phyloP scores from a whole-genome alignment of 169 alveolate genomes.

The Plasmodium adleri region DNA sequence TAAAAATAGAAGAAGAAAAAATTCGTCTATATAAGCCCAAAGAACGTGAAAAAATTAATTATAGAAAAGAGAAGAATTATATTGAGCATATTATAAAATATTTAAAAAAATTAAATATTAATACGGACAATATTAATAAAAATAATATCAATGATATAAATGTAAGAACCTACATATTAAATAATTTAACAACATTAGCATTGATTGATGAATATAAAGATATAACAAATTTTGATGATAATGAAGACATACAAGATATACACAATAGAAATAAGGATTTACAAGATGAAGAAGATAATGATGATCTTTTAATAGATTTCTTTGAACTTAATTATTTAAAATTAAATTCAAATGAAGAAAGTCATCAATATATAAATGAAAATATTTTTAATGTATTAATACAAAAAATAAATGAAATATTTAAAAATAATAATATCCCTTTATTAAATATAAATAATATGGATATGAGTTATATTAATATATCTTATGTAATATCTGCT shows the following conservation, averaged over 20 bases:
- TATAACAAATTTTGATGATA: slow-evolving; percentile 20
- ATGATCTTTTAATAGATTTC: slow-evolving; percentile 20
- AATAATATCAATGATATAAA: slow-evolving; percentile 41
- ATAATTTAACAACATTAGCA: slow-evolving; percentile 59
- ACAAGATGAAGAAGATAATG: slow-evolving; percentile 3
- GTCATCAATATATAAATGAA: neutral
- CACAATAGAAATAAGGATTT: neutral
- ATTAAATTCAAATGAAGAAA: slow-evolving; percentile 15
- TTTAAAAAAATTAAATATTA: slow-evolving; percentile 56
- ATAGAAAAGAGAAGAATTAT: slow-evolving; percentile 51
- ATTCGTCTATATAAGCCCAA: slow-evolving; percentile 61
- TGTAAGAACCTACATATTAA: slow-evolving; percentile 39
- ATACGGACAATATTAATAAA: slow-evolving; percentile 40
- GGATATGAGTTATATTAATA: neutral
- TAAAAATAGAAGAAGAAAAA: slow-evolving; percentile 74
- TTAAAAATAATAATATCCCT: slow-evolving; percentile 51
- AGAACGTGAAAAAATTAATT: slow-evolving; percentile 75
- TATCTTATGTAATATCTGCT: slow-evolving; percentile 36
- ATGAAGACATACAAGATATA: neutral
- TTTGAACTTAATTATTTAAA: slow-evolving; percentile 36
- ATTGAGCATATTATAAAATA: slow-evolving; percentile 66
- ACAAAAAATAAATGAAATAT: slow-evolving; percentile 53
- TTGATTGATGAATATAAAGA: slow-evolving; percentile 73
- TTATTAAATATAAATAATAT: slow-evolving; percentile 9
- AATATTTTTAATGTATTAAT: slow-evolving; percentile 11